A percentile compares a stretch with the other conserved stretches of the same genome.
phyloP scores from a whole-genome alignment of 495 filamentous ascomycete species.

The Thozetella sp. region DNA sequence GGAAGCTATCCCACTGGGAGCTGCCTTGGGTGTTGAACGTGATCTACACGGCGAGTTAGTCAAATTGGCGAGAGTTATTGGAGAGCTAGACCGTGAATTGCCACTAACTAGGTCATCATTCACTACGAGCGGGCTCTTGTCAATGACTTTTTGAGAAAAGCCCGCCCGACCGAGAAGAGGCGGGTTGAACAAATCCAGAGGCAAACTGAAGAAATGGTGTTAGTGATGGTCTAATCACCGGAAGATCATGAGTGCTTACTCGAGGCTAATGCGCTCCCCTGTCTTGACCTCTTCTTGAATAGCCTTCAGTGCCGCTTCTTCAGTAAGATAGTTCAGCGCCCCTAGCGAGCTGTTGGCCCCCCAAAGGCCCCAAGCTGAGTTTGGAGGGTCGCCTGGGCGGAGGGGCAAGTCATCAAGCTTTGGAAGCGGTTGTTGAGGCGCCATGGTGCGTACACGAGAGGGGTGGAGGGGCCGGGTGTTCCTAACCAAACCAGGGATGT shows the following conservation, averaged over 20 bases:
- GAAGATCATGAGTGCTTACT: not conserved
- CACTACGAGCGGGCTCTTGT: not conserved
- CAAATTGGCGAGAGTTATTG: not conserved
- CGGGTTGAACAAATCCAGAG: not conserved
- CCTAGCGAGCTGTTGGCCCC: not conserved
- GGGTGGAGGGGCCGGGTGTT: no score
- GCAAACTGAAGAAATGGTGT: not conserved
- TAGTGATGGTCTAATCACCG: not conserved
- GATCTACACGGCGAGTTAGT: not conserved
- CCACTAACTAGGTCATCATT: not conserved
- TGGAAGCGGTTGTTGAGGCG: not conserved
- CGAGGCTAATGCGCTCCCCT: not conserved
- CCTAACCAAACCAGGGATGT: no score
- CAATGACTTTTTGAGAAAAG: not conserved
- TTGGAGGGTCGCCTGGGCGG: not conserved
- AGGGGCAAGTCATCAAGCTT: not conserved
- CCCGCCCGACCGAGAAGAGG: not conserved
- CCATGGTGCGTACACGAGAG: no score
- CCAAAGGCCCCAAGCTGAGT: not conserved
- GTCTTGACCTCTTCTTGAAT: not conserved
- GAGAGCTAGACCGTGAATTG: not conserved
- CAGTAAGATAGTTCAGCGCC: not conserved
- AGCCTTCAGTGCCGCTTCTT: not conserved
- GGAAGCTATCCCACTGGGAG: conserved; percentile 22
- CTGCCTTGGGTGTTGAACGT: not conserved